These are phyloP conservation scores for Ramularia endophylla DNA, from an alignment of 2,329 filamentous ascomycete species.

Conservation along the genomic window DNA sequence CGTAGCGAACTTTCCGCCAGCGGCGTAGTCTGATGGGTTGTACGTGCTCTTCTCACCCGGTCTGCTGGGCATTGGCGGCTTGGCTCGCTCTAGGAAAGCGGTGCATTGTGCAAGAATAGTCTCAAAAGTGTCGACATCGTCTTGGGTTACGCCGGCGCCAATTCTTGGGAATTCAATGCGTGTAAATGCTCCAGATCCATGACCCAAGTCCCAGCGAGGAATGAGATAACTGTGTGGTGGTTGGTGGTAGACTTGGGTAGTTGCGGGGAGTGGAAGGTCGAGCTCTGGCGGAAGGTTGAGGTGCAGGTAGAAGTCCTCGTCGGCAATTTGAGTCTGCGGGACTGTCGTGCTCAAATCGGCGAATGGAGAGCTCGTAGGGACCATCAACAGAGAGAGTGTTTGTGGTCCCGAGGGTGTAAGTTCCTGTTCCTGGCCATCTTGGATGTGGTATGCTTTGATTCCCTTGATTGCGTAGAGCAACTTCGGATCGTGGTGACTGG, in stretches of 20 bases:
- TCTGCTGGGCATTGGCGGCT: constrained; percentile 46
- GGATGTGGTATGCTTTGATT: constrained; percentile 85
- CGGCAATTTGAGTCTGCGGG: constrained; percentile 51
- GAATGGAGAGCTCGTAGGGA: constrained; percentile 75
- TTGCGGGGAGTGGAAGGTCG: constrained; percentile 86
- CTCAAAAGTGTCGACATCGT: constrained; percentile 94
- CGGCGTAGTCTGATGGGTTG: constrained; percentile 73
- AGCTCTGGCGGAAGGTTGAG: constrained; percentile 91
- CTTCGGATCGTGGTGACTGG: constrained; percentile 50
- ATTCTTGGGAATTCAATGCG: constrained; percentile 78
- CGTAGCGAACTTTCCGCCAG: constrained; percentile 60
- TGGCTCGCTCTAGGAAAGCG: constrained; percentile 80
- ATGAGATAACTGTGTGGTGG: constrained; percentile 90
- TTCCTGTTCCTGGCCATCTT: constrained; percentile 75
- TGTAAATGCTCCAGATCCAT: constrained; percentile 83
- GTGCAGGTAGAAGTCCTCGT: constrained; percentile 96
- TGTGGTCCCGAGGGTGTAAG: constrained; percentile 83
- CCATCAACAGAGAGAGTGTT: constrained; percentile 91
- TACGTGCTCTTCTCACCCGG: constrained; percentile 47
- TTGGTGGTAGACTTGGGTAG: constrained; percentile 96
- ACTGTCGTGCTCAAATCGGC: constrained; percentile 51
- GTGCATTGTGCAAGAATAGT: constrained; percentile 98
- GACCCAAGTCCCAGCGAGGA: constrained; percentile 88
- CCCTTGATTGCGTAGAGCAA: constrained; percentile 62
- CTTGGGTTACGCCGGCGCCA: constrained; percentile 71